Evolutionary conservation across 768 basidiomycete genomes (phyloP), one percentile per base, ranked within the genome.

Genomic region (Boletus fagicola): DNA sequence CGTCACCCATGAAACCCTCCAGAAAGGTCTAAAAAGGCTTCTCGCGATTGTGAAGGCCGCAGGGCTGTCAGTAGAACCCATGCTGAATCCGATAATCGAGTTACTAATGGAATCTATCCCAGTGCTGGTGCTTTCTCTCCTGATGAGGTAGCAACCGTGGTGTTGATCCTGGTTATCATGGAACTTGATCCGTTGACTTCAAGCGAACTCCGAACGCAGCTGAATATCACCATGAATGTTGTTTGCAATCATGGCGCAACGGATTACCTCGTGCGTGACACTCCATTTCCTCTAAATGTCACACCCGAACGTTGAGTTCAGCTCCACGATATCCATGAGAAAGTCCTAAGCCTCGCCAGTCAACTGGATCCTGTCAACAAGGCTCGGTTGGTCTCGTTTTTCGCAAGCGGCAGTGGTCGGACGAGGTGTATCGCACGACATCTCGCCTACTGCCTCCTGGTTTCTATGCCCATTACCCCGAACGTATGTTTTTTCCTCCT

Each of bases 391-490:
- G 49, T 87, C 18, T 77, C 78, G 4, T 72, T 84, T 49, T 73
- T 91, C 22, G 76, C 77, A 9, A 74, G 74, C 50, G 83, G 83
- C 13, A 77, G 80, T 30, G 76, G 76, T 12, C 77, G 76, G 22
- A 75, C 80, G 38, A 74, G 75, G 49, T 80, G 81, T 15, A 80
- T 91, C 46, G 83, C 84, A 18, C 79, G 81, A 49, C 80, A 77
- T 68, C 68, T 88, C 31, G 85, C 87, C 1, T 76, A 83, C 56
- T 69, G 74, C 10, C 20, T 62, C n/a, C 58, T 66, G 28, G 56
- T 54, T 49, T 35, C 46, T n/a, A 50, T n/a, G 13, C 26, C 54
- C 28, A 24, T 30, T 20, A 22, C 18, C 16, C 20, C 43, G 11
- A 48, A 43, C 3, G 74, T 71, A 54, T 28, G 65, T 68, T 48